phyloP scores from a whole-genome alignment of 176 grass and related monocot genomes.

The Saccharum spontaneum region DNA sequence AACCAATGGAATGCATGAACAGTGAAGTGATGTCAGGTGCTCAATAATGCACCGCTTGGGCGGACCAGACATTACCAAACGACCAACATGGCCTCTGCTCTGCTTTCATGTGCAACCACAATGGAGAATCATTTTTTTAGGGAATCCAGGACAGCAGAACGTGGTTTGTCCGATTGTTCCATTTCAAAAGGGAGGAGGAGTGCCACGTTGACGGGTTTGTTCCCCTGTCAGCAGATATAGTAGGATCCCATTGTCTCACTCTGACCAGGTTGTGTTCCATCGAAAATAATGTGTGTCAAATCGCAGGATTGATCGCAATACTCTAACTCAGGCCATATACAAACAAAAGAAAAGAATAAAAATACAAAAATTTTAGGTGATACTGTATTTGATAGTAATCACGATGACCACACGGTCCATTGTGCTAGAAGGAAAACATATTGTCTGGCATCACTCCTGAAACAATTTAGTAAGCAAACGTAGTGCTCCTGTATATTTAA shows the following conservation, averaged over 20 bases:
- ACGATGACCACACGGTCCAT: not conserved
- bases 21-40: conserved; percentile 28
- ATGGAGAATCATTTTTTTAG: conserved; percentile 1
- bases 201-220: conserved; percentile 8
- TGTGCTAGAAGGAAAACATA: not conserved
- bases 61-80: not conserved
- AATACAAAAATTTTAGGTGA: not conserved
- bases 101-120: too few species aligned
- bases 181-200: not conserved
- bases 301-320: not conserved
- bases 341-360: not conserved
- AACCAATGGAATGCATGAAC: not conserved
- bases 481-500: not conserved
- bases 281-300: not conserved
- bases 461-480: not conserved
- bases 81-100: not conserved
- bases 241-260: conserved; percentile 1
- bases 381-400: not conserved
- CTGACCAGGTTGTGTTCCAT: not conserved
- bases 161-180: conserved; percentile 28
- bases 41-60: not conserved
- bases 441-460: not conserved
- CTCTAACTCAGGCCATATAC: not conserved
- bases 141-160: not conserved
- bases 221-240: conserved; percentile 27